Conservation (phyloP, 192 early-diverging fungal genomes). For the Entomortierella beljakovae region DNA sequence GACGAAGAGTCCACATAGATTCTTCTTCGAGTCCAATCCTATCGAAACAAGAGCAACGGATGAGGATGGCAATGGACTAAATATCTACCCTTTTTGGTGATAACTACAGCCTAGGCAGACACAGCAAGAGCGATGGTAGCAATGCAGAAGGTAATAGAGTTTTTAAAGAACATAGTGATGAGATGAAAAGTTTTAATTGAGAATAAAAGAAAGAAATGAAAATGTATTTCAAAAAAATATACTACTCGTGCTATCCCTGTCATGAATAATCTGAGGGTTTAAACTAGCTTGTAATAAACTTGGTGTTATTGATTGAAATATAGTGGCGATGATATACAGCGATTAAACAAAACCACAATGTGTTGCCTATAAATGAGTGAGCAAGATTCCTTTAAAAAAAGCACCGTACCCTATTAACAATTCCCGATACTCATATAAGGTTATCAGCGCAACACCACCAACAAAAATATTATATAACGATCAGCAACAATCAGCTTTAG, state of each 20-base stretch:
- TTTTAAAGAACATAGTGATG: background rate
- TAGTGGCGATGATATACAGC: conserved; percentile 8
- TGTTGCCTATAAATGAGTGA: conserved; percentile 6
- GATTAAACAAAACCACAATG: conserved; percentile 6
- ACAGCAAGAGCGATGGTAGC: conserved; percentile 5
- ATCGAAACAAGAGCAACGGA: too few species aligned
- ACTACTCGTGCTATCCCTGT: conserved; percentile 16
- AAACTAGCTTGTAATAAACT: conserved; percentile 18
- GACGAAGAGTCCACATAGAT: too few species aligned
- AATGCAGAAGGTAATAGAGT: conserved; percentile 5
- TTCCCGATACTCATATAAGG: conserved; percentile 2
- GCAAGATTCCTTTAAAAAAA: background rate
- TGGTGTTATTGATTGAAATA: conserved; percentile 17
- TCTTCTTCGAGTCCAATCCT: too few species aligned
- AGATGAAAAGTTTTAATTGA: too few species aligned
- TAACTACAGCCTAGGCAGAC: background rate
- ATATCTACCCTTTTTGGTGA: conserved; percentile 1
- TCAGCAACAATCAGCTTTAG: too few species aligned
- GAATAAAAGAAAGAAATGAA: too few species aligned
- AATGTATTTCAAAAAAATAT: background rate
- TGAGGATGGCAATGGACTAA: too few species aligned
- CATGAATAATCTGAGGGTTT: conserved; percentile 6
- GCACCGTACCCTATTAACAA: background rate
- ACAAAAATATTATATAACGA: too few species aligned
- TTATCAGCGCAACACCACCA: conserved; percentile 11